phyloP scores from a whole-genome alignment of 371 early-diverging fungal species.

The Haplosporangium sp. region DNA sequence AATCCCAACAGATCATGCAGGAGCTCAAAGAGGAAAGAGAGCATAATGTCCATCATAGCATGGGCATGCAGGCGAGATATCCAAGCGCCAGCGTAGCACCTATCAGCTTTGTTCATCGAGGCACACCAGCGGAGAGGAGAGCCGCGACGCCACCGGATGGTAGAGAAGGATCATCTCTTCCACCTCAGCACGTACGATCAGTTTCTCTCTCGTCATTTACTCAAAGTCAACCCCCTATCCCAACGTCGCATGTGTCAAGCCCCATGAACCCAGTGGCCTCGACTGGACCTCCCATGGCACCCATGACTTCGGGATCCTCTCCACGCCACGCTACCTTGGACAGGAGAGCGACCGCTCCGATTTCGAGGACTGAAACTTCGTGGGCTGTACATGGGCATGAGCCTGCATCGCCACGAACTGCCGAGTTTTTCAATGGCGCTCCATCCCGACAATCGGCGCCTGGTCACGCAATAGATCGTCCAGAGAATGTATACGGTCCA shows the following conservation, averaged over 20 bases:
- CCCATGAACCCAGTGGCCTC: not conserved
- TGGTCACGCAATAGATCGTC: slow-evolving; percentile 6
- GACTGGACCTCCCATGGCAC: not conserved
- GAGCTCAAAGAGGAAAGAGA: slow-evolving; percentile 15
- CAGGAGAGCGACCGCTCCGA: slow-evolving; percentile 2
- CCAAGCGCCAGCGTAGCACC: slow-evolving; percentile 15
- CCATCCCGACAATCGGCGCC: not conserved
- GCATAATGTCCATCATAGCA: slow-evolving; percentile 3
- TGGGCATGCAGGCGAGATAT: slow-evolving; percentile 11
- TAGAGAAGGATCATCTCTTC: slow-evolving; percentile 12
- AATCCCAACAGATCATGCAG: not conserved
- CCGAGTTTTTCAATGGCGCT: no score
- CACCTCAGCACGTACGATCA: slow-evolving; percentile 23
- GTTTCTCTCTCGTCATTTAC: slow-evolving; percentile 26
- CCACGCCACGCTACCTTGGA: not conserved
- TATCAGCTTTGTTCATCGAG: slow-evolving; percentile 39
- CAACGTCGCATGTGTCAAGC: slow-evolving; percentile 4
- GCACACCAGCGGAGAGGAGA: slow-evolving; percentile 7
- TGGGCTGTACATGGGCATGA: slow-evolving; percentile 20
- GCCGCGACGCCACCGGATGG: slow-evolving; percentile 11
- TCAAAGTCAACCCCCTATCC: slow-evolving; percentile 10
- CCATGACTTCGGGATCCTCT: not conserved
- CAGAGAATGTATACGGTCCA: slow-evolving; percentile 8
- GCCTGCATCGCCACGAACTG: not conserved
- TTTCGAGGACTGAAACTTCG: slow-evolving; percentile 1